These are phyloP conservation scores for Apostasia shenzhenica DNA, from an alignment of 106 monocot genomes.

Conservation along the genomic window DNA sequence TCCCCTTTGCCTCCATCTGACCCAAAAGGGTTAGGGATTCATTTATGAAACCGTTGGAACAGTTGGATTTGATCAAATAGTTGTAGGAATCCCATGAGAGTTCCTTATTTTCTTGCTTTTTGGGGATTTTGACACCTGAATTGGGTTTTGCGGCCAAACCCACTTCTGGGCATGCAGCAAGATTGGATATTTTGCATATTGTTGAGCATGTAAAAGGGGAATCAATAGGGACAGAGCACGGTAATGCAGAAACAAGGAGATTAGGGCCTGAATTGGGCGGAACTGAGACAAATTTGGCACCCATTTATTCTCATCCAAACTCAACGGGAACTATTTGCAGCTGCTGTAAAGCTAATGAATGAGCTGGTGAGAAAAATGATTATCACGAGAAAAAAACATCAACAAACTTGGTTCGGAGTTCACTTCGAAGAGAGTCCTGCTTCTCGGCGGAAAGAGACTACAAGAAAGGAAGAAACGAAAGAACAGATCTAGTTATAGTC, in stretches of 20 bases:
- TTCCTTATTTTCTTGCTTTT: conserved; percentile 26
- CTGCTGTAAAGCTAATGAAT: too few species aligned
- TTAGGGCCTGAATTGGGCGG: neutral
- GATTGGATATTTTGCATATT: neutral
- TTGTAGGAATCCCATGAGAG: conserved; percentile 47
- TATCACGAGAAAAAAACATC: too few species aligned
- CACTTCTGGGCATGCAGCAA: neutral
- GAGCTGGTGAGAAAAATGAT: too few species aligned
- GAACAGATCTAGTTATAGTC: too few species aligned
- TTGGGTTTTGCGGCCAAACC: neutral
- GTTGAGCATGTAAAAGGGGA: neutral
- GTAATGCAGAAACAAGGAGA: neutral
- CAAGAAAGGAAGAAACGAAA: too few species aligned
- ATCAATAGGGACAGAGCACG: neutral
- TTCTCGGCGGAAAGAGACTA: too few species aligned
- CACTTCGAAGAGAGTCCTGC: too few species aligned
- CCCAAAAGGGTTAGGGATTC: conserved; percentile 34
- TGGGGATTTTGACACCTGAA: neutral
- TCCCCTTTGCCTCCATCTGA: conserved; percentile 49
- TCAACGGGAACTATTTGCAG: neutral
- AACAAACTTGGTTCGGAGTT: too few species aligned
- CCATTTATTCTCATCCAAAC: neutral
- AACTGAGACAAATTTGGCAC: neutral
- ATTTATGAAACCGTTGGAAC: conserved; percentile 27
- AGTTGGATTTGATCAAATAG: conserved; percentile 31